Evolutionary conservation across 1,139 yeast species (phyloP).

Genomic region (Scheffersomyces insectosa): DNA sequence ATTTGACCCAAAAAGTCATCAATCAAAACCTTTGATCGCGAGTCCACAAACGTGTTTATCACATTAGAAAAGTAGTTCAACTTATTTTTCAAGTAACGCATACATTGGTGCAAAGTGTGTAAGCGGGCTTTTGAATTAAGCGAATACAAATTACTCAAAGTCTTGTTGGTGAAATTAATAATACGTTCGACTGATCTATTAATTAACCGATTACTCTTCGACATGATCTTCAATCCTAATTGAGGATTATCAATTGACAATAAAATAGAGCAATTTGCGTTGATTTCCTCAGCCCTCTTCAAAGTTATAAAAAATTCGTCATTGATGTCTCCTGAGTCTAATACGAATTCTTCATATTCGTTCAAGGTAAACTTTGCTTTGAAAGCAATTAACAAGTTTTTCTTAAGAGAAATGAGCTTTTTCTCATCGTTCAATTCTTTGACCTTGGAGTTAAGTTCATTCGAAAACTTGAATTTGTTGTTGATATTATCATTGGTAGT

Average conservation of each 20-base stretch:
- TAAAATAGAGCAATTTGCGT: slow-evolving; percentile 66
- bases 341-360: slow-evolving; percentile 67
- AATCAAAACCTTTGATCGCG: slow-evolving; percentile 55
- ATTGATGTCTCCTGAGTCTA: slow-evolving; percentile 45
- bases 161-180: slow-evolving; percentile 31
- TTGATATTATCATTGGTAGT: slow-evolving; percentile 40
- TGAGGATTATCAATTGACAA: slow-evolving; percentile 69
- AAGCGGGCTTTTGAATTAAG: slow-evolving; percentile 30
- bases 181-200: slow-evolving; percentile 56
- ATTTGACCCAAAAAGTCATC: slow-evolving; percentile 63
- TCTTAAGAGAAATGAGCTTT: slow-evolving; percentile 49
- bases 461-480: slow-evolving; percentile 21
- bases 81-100: slow-evolving; percentile 30
- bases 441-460: slow-evolving; percentile 36
- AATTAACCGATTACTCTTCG: slow-evolving; percentile 54
- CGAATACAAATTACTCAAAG: slow-evolving; percentile 37
- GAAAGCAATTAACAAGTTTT: slow-evolving; percentile 56
- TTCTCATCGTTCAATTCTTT: slow-evolving; percentile 43
- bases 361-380: slow-evolving; percentile 66
- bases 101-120: slow-evolving; percentile 33
- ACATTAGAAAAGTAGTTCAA: slow-evolving; percentile 59
- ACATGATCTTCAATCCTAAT: slow-evolving; percentile 70
- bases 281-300: slow-evolving; percentile 61
- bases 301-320: slow-evolving; percentile 64
- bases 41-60: slow-evolving; percentile 43